phyloP scores from a whole-genome alignment of 139 green algal species.

The Picochlorum sp. region DNA sequence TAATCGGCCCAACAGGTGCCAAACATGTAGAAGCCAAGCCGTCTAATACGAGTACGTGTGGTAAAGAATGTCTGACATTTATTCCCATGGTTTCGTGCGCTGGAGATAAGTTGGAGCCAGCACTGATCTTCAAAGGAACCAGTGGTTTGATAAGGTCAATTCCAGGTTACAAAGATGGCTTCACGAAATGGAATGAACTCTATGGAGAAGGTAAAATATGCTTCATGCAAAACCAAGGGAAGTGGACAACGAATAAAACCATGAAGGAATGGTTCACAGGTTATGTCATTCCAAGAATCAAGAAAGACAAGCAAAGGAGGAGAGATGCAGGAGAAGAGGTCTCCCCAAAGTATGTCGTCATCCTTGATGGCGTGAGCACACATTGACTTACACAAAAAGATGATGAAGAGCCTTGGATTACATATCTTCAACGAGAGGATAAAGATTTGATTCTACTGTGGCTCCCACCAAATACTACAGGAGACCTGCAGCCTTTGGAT shows the following conservation, averaged over 20 bases:
- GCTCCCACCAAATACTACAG: neutral
- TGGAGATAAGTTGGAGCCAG: neutral
- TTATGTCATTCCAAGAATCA: neutral
- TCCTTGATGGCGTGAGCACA: neutral
- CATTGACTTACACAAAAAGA: neutral
- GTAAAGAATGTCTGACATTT: neutral
- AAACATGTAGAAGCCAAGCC: neutral
- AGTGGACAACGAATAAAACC: neutral
- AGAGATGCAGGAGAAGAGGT: neutral
- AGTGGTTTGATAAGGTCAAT: neutral
- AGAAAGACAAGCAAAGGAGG: neutral
- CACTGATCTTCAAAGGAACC: neutral
- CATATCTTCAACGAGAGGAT: neutral
- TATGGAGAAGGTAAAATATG: neutral
- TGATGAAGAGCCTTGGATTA: neutral
- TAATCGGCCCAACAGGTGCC: neutral
- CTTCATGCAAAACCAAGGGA: neutral
- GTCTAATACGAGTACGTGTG: neutral
- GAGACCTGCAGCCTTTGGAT: neutral
- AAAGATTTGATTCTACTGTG: neutral
- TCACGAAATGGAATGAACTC: neutral
- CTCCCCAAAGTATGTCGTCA: neutral
- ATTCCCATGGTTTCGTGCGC: neutral
- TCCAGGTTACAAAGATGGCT: neutral
- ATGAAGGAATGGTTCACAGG: neutral